Conservation (phyloP, 2,329 filamentous ascomycete genomes). For the Ophiocordyceps camponoti-leonardi region DNA sequence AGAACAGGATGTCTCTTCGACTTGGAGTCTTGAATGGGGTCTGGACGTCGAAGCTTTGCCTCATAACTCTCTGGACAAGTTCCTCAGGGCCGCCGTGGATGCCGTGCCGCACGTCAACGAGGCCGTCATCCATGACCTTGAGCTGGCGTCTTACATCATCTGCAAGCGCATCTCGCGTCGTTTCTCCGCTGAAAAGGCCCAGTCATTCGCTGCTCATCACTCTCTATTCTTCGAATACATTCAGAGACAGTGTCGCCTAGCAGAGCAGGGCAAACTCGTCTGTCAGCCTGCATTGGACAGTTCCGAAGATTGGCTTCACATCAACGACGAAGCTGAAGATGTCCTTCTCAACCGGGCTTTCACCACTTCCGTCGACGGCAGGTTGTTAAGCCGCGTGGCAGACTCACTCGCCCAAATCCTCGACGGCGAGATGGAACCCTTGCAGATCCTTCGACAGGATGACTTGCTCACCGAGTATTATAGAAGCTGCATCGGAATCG, state of each 20-base stretch:
- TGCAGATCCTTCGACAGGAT: neutral
- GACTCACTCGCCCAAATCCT: neutral
- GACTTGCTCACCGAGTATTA: neutral
- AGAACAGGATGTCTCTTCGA: neutral
- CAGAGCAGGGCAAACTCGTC: neutral
- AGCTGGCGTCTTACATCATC: neutral
- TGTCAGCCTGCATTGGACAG: neutral
- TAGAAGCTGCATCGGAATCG: neutral
- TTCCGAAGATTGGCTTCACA: neutral
- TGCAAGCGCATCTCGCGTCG: neutral
- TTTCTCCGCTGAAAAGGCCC: neutral
- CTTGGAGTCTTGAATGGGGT: neutral
- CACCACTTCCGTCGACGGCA: neutral
- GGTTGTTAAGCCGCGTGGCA: neutral
- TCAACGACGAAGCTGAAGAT: neutral
- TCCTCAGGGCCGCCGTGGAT: neutral
- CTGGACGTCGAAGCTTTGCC: neutral
- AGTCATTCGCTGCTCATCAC: neutral
- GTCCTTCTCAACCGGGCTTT: neutral
- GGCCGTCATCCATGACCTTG: neutral
- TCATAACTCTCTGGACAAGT: neutral
- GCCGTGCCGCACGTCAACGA: neutral
- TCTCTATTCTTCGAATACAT: neutral
- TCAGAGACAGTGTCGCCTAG: neutral
- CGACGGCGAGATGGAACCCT: neutral